Base-by-base conservation (phyloP, 352 stramenopile genomes). In the Globisporangium solare region DNA sequence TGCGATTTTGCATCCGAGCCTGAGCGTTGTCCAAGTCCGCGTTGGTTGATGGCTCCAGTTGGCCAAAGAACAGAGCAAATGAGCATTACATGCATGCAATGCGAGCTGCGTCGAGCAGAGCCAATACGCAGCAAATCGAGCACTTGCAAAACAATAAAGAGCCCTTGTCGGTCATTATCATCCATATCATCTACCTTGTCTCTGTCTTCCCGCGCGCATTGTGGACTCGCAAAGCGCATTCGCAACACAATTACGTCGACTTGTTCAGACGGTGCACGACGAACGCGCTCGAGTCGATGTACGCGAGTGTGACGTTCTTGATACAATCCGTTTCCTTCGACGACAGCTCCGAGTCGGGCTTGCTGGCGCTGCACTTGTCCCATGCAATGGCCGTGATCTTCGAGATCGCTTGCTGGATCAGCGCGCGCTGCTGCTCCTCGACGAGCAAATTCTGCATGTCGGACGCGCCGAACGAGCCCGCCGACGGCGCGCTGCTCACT, bases 331-430 rank as follows among this genome's bases (percentile, higher is more conserved):
- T 68, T 58, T 96, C 85, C 60, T 78, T 85, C 60, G 71, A 89
- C 54, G 79, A 86, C 42, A 96, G 83, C 61, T 90, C 79, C 56
- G 74, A 74, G 66, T 94, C 86, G 35, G 85, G 83, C 64, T 91
- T 93, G 70, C 63, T 79, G 51, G 79, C 82, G 65, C 82, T 92
- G 67, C 87, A 96, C 65, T 92, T 96, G 67, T 95, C 86, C 85
- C 85, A 96, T 32, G 85, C 88, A 52, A 95, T 78, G 18, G 84
- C 80, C 52, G 87, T 92, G 66, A 96, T 92, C 79, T 95, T 96
- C 56, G 82, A 84, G 54, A 96, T 82, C 48, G 86, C 85, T 64
- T 93, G 80, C 63, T 94, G 87, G 57, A 96, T 89, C 37, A 94
- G 53, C 50, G 81, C 84, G 57, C 84, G 85, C 69, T 93, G 82